Base-by-base conservation (phyloP, 257 asterid species). In the Linaria vulgaris region DNA sequence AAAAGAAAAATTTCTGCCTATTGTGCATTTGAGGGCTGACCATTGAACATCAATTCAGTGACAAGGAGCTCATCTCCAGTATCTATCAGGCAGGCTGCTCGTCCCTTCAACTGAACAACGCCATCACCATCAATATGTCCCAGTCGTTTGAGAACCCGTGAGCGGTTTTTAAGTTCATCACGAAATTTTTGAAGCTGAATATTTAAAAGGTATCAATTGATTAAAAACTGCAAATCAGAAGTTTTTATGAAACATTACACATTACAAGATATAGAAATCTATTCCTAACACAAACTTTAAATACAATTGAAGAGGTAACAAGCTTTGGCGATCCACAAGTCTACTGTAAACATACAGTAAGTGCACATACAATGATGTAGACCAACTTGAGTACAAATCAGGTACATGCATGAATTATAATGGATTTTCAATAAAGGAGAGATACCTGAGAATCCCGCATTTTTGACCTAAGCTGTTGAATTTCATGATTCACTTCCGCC, bases 61-160 rank as follows among this genome's bases (percentile, higher is more conserved):
- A 87, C 97, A 53, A 94, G 96, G 64, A 94, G 97, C 76, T 94
- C 99, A 64, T 94, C 99, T 70, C 97, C 99, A 44, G 99, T 94
- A 76, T 94, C 99, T 72, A 94, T 87, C 69, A 90, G 81, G 85
- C 97, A 94, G 77, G 97, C 99, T 48, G 99, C 99, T 24, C 99
- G 84, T 56, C 97, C 99, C 73, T 94, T 94, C 85, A 90, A 74
- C 75, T 84, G 96, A 61, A 90, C 95, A 34, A 94, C 85, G n/a
- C 92, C 82, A 71, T 94, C 97, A 61, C 78, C 69, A 74, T 87
- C 99, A 69, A 94, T 84, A 72, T 94, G 95, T 45, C 99, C 97
- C 72, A 94, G 83, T 76, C 76, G 90, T 76, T 84, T 90, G 62
- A 94, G 83, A 64, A 94, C 99, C 68, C 95, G 87, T 13, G 96